These are phyloP conservation scores for Brassica nigra DNA, from an alignment of 345 rosid genomes.

Conservation along the genomic window DNA sequence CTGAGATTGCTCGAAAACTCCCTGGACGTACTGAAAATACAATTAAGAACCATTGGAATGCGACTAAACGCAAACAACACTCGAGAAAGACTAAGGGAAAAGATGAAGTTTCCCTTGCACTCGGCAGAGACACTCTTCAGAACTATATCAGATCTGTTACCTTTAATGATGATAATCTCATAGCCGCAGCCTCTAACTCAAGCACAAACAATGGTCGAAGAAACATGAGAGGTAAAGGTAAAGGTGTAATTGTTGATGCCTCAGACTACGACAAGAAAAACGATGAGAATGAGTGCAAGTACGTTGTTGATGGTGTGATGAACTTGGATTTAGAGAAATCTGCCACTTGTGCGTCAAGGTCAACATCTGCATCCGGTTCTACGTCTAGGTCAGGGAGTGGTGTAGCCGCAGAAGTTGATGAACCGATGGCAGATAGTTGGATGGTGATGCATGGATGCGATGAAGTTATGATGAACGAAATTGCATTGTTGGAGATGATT, in stretches of 20 bases:
- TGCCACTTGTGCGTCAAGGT: slow-evolving; percentile 11
- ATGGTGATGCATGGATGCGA: slow-evolving; percentile 45
- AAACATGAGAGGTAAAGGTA: slow-evolving; percentile 16
- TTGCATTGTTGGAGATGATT: slow-evolving; percentile 37
- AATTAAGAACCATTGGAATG: slow-evolving; percentile 61
- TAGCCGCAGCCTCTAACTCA: neutral
- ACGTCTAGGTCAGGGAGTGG: slow-evolving; percentile 21
- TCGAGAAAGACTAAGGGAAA: slow-evolving; percentile 46
- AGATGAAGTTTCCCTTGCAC: slow-evolving; percentile 12
- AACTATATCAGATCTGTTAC: slow-evolving; percentile 39
- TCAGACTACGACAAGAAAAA: neutral
- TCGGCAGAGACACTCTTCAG: slow-evolving; percentile 36
- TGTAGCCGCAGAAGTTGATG: slow-evolving; percentile 25
- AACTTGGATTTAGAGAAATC: neutral
- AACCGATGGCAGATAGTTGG: slow-evolving; percentile 37
- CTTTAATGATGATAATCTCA: neutral
- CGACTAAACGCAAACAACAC: slow-evolving; percentile 52
- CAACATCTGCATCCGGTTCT: slow-evolving; percentile 22
- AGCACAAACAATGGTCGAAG: neutral
- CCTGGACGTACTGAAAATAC: slow-evolving; percentile 70
- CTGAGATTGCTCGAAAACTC: slow-evolving; percentile 62
- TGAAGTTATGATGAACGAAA: slow-evolving; percentile 38
- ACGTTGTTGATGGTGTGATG: slow-evolving; percentile 29
- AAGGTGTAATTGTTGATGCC: neutral
- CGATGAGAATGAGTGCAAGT: neutral